Evolutionary conservation across 1,284 basidiomycete genomes (phyloP).

Genomic region (Ceratorhiza oryzae-sativae): DNA sequence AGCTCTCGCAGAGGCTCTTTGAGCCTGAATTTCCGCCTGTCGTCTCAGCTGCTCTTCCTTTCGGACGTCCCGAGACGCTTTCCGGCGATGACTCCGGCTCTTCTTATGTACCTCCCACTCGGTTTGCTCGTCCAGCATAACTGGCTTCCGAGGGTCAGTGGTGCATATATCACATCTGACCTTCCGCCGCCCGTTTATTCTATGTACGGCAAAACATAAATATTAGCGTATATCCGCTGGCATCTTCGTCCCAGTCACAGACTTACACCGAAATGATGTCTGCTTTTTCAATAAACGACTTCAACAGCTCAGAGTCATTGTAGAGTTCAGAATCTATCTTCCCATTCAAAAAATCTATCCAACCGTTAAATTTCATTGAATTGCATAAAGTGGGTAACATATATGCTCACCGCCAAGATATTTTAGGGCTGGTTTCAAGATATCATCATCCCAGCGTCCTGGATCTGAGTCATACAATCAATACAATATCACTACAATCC

Average conservation of each 20-base stretch:
- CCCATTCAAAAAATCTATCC: conserved; percentile 56
- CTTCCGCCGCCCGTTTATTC: conserved; percentile 54
- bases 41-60: conserved; percentile 16
- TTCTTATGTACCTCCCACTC: conserved; percentile 71
- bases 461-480: conserved; percentile 53
- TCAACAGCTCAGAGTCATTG: background rate
- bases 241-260: background rate
- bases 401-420: background rate
- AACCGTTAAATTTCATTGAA: conserved; percentile 52
- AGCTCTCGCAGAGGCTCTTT: conserved; percentile 8
- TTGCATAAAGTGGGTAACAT: conserved; percentile 41
- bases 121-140: conserved; percentile 74
- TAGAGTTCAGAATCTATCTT: conserved; percentile 24
- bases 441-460: conserved; percentile 58
- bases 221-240: conserved; percentile 58
- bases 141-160: conserved; percentile 63
- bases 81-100: conserved; percentile 63
- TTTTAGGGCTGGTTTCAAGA: conserved; percentile 1
- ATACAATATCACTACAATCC: background rate
- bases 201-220: conserved; percentile 60
- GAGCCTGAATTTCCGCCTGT: conserved; percentile 12
- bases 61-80: background rate
- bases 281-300: background rate
- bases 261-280: background rate
- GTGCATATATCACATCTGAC: conserved; percentile 77